Base-by-base conservation (phyloP, 1,284 basidiomycete genomes). In the Ustilago lituana region DNA sequence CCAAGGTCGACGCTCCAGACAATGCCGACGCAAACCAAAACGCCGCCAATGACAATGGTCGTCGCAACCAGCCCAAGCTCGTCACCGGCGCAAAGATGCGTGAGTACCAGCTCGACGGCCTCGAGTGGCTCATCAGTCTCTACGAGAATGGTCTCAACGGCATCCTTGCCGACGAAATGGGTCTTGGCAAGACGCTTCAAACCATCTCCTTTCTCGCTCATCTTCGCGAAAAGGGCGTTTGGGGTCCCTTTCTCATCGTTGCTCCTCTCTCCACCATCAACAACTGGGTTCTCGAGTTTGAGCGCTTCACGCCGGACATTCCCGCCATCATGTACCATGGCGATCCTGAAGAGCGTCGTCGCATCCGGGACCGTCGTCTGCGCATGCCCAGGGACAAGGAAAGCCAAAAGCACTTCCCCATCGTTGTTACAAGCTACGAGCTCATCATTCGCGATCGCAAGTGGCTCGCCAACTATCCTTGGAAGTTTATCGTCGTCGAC, bases 111-210 rank as follows among this genome's bases (percentile, higher is more conserved):
- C 86, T 98, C 1, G 92, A 94, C 48, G 95, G 95, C 5, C 87
- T 98, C 14, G 91, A 95, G 68, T 98, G 95, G 95, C 93, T 98
- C 90, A 90, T 91, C 5, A 89, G 89, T 29, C 84, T 98, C 10
- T 93, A 94, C 82, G 89, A 93, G 83, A 96, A 95, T 74, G 94
- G 95, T 2, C 89, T 97, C 47, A 94, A 93, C 33, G 94, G 95
- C 3, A 97, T 97, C 57, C 83, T 98, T 27, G 72, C 91, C 37
- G 91, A 93, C 73, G 91, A 97, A 81, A 97, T 97, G 94, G 94
- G 94, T 31, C 85, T 96, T 0, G 93, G 79, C 4, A 78, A 94
- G 90, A 97, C 94, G 0, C 86, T 97, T 0, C 94, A 97, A 85
- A 92, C 90, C 0, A 96, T 97, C 47, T 88, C 94, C 0, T 96